Evolutionary conservation across 192 early-diverging fungal species (phyloP), one percentile per base, ranked within the genome.

Genomic region (Podila minutissima): DNA sequence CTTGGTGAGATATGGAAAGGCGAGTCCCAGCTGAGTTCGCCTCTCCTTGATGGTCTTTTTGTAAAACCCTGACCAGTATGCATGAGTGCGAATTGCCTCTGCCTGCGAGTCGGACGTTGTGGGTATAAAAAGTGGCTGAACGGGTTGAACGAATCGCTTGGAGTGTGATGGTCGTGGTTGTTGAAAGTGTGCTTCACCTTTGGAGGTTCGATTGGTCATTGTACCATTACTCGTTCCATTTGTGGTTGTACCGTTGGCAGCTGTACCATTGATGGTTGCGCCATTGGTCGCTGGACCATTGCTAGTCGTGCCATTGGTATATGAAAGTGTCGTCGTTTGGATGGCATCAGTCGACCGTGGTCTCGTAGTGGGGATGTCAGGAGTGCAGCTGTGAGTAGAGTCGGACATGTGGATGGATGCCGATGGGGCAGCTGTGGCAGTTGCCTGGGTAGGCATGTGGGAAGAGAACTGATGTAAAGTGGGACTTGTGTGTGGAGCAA

Each of bases 1-100:
- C 13, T 41, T 53, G 26, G 61, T 20, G n/a, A 72, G 63, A 28
- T 85, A 51, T n/a, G 91, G 91, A 76, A 88, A 94, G 11, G 83
- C 89, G 4, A 91, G 81, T 5, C 88, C 71, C 6, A 94, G 71
- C 68, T 91, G 91, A 32, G 86, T 88, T 59, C 92, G 89, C 37
- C 93, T 86, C 61, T 94, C 93, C 26, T 86, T 85, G 37, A 94
- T 86, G 11, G 92, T 83, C 72, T 93, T 93, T 82, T 92, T 93
- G 75, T 93, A 92, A 76, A 94, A 94, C 31, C 93, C 93, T 26
- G 90, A 89, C 93, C 93, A 94, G 22, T 66, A 72, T 4, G 72
- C 60, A 84, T 87, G 51, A 49, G 75, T 67, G 12, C 64, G 68
- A 32, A 62, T 74, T 29, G 67, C 41, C 20, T 67, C 64, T 15